Evolutionary conservation across 371 early-diverging fungal genomes (phyloP), one percentile per base, ranked within the genome.

Genomic region (Capniomyces stellatus): DNA sequence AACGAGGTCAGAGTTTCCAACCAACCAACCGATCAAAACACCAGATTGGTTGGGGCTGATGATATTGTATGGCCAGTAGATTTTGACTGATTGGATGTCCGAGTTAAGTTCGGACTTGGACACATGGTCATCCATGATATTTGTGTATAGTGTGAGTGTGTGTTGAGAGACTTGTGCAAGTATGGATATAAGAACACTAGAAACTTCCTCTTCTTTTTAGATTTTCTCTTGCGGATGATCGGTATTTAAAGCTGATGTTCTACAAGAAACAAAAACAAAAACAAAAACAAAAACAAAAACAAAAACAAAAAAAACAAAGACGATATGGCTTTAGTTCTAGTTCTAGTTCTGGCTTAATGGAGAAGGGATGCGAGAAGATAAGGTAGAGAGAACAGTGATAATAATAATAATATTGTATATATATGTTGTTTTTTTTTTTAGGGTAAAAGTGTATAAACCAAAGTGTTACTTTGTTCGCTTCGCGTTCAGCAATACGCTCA

Each of bases 161-260:
- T 52, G n/a, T 1, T 19, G 52, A 57, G 13, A 51, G 56, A 21
- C 22, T n/a, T 21, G 43, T 13, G 18, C 1, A n/a, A 18, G 19
- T 15, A 31, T 46, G 21, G 46, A 46, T 51, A 3, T 43, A 25
- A 28, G 28, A 35, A 15, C 40, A 3, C 54, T 42, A 67, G 29
- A 67, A 67, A 55, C 67, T 67, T 24, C 67, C 67, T 3, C 67
- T 57, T 27, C 67, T 61, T 52, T 66, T 67, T 23, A 67, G 55
- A 43, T 67, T 59, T 30, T 66, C 67, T 22, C 66, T 54, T 4
- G 67, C 67, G 3, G 67, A 66, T 10, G 66, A 62, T 19, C 67
- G 52, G 46, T 55, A 67, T 43, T 56, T 52, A 58, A 56, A 63
- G 18, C 53, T 57, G 23, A 43, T 55, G 39, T 61, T 60, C 51